Evolutionary conservation across 176 grass and related monocot genomes (phyloP), one percentile per base, ranked within the genome.

Genomic region (Carex pumila): DNA sequence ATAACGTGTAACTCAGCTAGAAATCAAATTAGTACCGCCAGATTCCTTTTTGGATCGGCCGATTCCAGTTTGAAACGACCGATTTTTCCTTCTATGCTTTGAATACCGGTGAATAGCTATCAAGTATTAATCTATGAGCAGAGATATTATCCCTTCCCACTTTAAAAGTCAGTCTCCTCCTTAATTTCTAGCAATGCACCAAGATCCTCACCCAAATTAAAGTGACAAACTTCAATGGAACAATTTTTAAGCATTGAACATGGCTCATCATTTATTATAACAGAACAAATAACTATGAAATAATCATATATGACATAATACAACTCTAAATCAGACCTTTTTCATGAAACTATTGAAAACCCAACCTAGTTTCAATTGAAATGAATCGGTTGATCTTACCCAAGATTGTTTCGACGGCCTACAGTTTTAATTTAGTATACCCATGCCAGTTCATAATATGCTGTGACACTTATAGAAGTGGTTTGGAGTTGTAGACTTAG

Each of bases 91-190:
- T 34, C 1, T 3, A 34, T 6, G 87, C 71, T 6, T 53, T 78
- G 43, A 92, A 80, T 13, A 89, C 85, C 0, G 69, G 83, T 15
- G 85, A 89, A 22, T 85, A 41, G 17, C 68, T 59, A 2, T 82
- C 85, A 61, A 90, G 88, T 57, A 92, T 50, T 3, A 62, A 14
- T 22, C 22, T 63, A 73, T 88, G 88, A 18, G 83, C 85, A 29
- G 4, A 12, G 64, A 92, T 85, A 1, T 37, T 7, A 18, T 87
- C 53, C 9, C 71, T 55, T 5, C 39, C 53, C 3, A 90, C 85
- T 39, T 50, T 1, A 66, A 92, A 90, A 32, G 82, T 79, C 88
- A n/a, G 57, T 58, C 0, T 49, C 12, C 1, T 69, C 54, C 50
- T 22, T 5, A 3, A 52, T 39, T 17, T 64, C 25, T 22, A 85